Conservation (phyloP, 805 yeast species). For the Teunomyces kruisii region DNA sequence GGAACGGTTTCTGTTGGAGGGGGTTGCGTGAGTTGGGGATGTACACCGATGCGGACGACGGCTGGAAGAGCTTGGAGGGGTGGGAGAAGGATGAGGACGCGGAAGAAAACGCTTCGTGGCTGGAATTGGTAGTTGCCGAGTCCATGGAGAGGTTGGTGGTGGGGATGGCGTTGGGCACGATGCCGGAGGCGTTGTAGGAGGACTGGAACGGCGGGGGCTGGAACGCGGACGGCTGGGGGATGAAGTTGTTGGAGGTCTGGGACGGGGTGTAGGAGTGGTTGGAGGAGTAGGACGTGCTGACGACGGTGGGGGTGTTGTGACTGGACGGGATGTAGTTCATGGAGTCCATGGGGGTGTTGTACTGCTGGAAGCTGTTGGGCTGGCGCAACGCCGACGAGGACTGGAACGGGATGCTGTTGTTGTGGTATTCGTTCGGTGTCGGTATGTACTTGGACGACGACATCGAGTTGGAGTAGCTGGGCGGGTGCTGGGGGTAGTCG, state of each 20-base stretch:
- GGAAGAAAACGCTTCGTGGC: not conserved
- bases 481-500: constrained; percentile 9
- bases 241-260: constrained; percentile 7
- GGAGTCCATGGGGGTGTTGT: constrained; percentile 13
- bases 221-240: constrained; percentile 2
- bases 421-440: constrained; percentile 3
- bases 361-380: constrained; percentile 7
- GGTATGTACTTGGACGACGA: constrained; percentile 3
- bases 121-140: constrained; percentile 29
- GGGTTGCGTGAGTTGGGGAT: constrained; percentile 10
- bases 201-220: constrained; percentile 1
- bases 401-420: constrained; percentile 9
- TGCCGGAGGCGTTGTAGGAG: constrained; percentile 9
- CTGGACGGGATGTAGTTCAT: constrained; percentile 38
- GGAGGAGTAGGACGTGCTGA: constrained; percentile 44
- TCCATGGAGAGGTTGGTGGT: constrained; percentile 56
- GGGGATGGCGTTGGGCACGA: constrained; percentile 42
- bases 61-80: constrained; percentile 14
- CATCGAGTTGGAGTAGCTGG: constrained; percentile 17
- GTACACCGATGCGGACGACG: constrained; percentile 25
- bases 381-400: constrained; percentile 5
- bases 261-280: constrained; percentile 37
- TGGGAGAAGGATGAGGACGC: constrained; percentile 14
- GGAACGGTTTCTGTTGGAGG: constrained; percentile 10
- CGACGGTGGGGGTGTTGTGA: constrained; percentile 46